Conservation (phyloP, 768 basidiomycete genomes). For the Termitomyces sp. region DNA sequence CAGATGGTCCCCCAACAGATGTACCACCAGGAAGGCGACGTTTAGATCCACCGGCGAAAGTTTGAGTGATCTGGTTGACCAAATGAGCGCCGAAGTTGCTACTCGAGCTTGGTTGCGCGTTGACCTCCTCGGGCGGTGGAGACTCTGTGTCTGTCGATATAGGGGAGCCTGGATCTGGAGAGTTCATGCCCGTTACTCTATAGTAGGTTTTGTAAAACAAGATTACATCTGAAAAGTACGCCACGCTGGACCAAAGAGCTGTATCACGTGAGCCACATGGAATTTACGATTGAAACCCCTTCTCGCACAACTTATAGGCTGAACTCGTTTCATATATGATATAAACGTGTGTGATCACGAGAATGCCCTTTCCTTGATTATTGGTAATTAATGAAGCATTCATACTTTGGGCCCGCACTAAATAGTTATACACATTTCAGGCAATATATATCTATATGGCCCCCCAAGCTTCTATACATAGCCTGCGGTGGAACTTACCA, state of each 20-base stretch:
- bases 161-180: conserved; percentile 34
- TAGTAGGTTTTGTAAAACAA: too few species aligned
- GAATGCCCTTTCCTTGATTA: not conserved
- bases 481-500: not conserved
- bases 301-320: too few species aligned
- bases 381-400: not conserved
- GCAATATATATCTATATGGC: not conserved
- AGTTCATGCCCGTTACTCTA: conserved; percentile 37
- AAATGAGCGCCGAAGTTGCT: conserved; percentile 11
- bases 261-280: not conserved
- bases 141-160: conserved; percentile 39
- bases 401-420: not conserved
- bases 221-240: not conserved
- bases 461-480: not conserved
- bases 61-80: conserved; percentile 27
- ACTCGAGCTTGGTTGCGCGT: conserved; percentile 15
- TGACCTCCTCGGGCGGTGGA: conserved; percentile 35
- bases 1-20: conserved; percentile 32
- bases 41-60: conserved; percentile 34
- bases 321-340: not conserved
- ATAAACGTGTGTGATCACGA: not conserved
- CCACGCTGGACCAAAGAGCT: not conserved
- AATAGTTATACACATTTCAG: not conserved
- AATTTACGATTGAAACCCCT: too few species aligned
- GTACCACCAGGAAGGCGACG: conserved; percentile 47